Conservation (phyloP, 2,329 filamentous ascomycete genomes). For the Calonectria pauciramosa region DNA sequence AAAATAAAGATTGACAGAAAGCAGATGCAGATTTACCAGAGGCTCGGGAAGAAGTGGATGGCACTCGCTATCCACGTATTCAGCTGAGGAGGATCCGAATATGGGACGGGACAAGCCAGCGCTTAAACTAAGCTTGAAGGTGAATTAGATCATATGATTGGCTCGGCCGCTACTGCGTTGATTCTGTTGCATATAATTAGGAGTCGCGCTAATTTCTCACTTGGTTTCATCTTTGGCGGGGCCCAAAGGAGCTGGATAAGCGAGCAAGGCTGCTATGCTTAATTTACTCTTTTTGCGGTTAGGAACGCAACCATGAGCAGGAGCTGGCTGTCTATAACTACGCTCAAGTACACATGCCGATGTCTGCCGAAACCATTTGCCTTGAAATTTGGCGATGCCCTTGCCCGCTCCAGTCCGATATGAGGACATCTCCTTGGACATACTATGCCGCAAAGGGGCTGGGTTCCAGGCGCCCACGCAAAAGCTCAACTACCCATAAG, state of each 20-base stretch:
- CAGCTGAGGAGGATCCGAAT: no score
- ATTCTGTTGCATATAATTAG: background rate
- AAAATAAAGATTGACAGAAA: background rate
- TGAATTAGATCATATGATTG: background rate
- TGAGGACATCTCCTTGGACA: background rate
- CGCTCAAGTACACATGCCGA: background rate
- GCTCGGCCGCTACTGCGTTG: background rate
- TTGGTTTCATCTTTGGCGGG: background rate
- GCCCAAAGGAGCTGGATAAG: background rate
- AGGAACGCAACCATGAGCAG: background rate
- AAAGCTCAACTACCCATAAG: background rate
- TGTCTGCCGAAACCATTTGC: background rate
- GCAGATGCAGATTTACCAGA: background rate
- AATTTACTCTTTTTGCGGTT: no score
- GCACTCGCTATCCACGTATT: background rate
- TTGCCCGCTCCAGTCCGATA: background rate
- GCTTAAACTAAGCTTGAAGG: background rate
- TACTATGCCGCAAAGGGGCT: background rate
- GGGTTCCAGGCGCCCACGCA: background rate
- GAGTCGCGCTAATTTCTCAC: background rate
- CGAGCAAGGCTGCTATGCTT: background rate
- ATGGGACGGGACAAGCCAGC: background rate
- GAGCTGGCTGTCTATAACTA: background rate
- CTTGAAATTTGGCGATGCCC: background rate
- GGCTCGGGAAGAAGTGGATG: background rate